Percentiles rank a stretch among this genome's conserved stretches.
Evolutionary conservation across 1,284 basidiomycete species (phyloP).

Genomic region (Paramarasmius palmivorus): DNA sequence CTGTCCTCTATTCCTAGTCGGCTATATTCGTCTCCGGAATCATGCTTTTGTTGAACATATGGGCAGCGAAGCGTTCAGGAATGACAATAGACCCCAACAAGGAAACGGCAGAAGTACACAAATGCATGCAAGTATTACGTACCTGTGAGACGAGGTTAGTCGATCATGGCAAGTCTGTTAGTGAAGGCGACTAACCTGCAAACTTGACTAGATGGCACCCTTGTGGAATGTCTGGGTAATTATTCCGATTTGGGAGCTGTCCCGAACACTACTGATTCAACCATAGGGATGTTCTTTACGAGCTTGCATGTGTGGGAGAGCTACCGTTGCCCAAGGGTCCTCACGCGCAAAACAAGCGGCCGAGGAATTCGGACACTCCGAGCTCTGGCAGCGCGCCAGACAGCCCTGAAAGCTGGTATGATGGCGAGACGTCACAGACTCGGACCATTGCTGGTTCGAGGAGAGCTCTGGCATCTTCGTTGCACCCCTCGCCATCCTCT

Average conservation of each 20-base stretch:
- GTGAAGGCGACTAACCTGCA: not conserved
- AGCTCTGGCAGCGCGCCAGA: slow-evolving; percentile 18
- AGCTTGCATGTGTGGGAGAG: slow-evolving; percentile 67
- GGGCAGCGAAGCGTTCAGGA: slow-evolving; percentile 68
- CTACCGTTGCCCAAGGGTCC: slow-evolving; percentile 60
- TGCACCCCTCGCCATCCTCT: not conserved
- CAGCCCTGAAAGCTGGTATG: slow-evolving; percentile 8
- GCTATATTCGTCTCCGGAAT: slow-evolving; percentile 63
- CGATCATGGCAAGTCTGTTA: no score
- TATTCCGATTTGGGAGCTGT: no score
- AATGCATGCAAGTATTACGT: slow-evolving; percentile 64
- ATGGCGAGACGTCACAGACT: slow-evolving; percentile 12
- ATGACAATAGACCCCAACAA: slow-evolving; percentile 53
- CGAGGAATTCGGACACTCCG: slow-evolving; percentile 54
- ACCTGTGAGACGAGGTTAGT: slow-evolving; percentile 49
- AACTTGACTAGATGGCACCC: slow-evolving; percentile 40
- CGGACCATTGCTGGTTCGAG: slow-evolving; percentile 31
- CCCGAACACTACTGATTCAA: no score
- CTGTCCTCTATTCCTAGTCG: slow-evolving; percentile 28
- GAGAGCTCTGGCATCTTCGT: slow-evolving; percentile 6
- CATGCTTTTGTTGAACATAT: slow-evolving; percentile 77
- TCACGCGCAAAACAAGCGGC: slow-evolving; percentile 54
- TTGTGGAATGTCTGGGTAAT: slow-evolving; percentile 45
- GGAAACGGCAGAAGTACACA: slow-evolving; percentile 71
- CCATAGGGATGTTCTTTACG: slow-evolving; percentile 66